These are phyloP conservation scores for Zarea fungicola DNA, from an alignment of 2,329 filamentous ascomycete genomes.

Conservation along the genomic window DNA sequence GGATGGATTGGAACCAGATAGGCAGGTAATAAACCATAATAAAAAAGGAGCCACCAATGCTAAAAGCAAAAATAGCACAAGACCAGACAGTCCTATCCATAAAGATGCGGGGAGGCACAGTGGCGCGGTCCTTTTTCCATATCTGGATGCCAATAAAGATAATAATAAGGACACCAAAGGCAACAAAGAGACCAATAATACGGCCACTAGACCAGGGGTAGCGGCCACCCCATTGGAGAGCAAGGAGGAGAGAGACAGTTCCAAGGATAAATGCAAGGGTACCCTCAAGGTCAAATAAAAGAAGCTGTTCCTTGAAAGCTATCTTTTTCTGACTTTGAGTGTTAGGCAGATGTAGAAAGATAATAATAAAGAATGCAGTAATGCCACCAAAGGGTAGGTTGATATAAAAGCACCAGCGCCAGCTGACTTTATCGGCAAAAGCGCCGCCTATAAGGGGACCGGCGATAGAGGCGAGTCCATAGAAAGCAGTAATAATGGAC, in stretches of 20 bases:
- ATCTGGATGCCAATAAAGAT: slow-evolving; percentile 24
- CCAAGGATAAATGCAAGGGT: slow-evolving; percentile 24
- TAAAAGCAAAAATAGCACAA: slow-evolving; percentile 26
- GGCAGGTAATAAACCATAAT: slow-evolving; percentile 37
- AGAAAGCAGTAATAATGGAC: slow-evolving; percentile 34
- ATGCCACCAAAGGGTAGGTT: slow-evolving; percentile 30
- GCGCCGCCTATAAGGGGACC: slow-evolving; percentile 20
- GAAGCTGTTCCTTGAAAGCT: slow-evolving; percentile 35
- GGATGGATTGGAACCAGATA: slow-evolving; percentile 42
- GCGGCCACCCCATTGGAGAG: slow-evolving; percentile 38
- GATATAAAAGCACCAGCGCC: slow-evolving; percentile 28
- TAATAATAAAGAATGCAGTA: slow-evolving; percentile 21
- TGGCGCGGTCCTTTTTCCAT: slow-evolving; percentile 32
- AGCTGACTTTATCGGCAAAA: slow-evolving; percentile 21
- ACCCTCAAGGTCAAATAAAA: slow-evolving; percentile 33
- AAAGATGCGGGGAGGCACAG: slow-evolving; percentile 36
- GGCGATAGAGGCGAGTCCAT: slow-evolving; percentile 29
- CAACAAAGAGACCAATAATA: slow-evolving; percentile 42
- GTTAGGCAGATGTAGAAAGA: slow-evolving; percentile 18
- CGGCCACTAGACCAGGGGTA: slow-evolving; percentile 25
- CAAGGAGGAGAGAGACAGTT: slow-evolving; percentile 39
- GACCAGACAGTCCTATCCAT: slow-evolving; percentile 33
- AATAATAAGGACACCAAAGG: slow-evolving; percentile 17
- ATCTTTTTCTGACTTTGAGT: slow-evolving; percentile 6
- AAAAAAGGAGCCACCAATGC: slow-evolving; percentile 22